Conservation (phyloP, 805 yeast genomes). For the Tetrapisispora pingtungensis region DNA sequence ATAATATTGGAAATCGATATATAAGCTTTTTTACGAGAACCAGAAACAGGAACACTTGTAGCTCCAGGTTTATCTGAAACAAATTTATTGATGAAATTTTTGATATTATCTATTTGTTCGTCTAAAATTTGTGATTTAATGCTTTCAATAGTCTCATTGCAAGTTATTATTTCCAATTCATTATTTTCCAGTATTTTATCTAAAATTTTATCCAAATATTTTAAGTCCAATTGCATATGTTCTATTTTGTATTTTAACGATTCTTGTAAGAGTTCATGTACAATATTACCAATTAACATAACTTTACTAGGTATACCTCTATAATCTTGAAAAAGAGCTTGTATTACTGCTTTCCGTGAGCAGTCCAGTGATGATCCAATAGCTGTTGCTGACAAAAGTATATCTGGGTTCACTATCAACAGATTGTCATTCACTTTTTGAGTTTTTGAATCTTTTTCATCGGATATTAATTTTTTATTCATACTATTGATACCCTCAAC, state of each 20-base stretch:
- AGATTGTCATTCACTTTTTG: slow-evolving; percentile 38
- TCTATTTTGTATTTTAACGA: slow-evolving; percentile 30
- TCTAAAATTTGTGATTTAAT: slow-evolving; percentile 35
- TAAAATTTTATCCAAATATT: slow-evolving; percentile 24
- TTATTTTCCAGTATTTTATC: slow-evolving; percentile 36
- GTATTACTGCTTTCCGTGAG: slow-evolving; percentile 57
- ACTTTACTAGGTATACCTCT: slow-evolving; percentile 52
- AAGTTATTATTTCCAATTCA: slow-evolving; percentile 43
- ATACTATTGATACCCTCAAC: slow-evolving; percentile 33
- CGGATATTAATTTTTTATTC: slow-evolving; percentile 23
- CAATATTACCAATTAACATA: slow-evolving; percentile 68
- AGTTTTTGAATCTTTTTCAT: slow-evolving; percentile 21
- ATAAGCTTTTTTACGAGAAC: slow-evolving; percentile 29
- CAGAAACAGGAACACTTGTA: slow-evolving; percentile 17
- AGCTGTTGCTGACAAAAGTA: slow-evolving; percentile 68
- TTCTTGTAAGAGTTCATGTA: slow-evolving; percentile 61
- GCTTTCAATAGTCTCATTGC: slow-evolving; percentile 39
- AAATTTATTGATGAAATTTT: slow-evolving; percentile 43
- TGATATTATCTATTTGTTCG: slow-evolving; percentile 42
- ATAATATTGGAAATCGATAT: slow-evolving; percentile 54
- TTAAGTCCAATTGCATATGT: slow-evolving; percentile 22
- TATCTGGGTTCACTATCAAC: slow-evolving; percentile 78
- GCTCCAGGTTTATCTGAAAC: slow-evolving; percentile 28
- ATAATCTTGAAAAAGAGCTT: slow-evolving; percentile 45
- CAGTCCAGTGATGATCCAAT: slow-evolving; percentile 71